These are phyloP conservation scores for Paecilomyces niveus DNA, from an alignment of 2,329 filamentous ascomycete genomes.

Conservation along the genomic window DNA sequence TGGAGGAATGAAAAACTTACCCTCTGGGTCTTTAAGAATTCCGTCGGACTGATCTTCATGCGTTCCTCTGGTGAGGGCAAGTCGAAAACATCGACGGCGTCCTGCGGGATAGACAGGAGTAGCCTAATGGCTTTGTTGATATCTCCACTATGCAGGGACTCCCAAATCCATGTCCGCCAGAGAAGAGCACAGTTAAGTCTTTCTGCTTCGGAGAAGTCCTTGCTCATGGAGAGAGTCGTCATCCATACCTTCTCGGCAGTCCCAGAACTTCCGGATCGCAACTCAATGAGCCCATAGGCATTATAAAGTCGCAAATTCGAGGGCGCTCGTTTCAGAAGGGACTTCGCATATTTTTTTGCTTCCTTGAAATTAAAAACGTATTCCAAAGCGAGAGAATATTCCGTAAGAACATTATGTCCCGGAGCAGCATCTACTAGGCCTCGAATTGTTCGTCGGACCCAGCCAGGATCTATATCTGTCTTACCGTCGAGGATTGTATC, in stretches of 20 bases:
- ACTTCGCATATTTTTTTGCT: slow-evolving; percentile 65
- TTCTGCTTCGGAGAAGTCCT: slow-evolving; percentile 28
- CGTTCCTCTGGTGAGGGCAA: slow-evolving; percentile 12
- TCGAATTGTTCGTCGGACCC: slow-evolving; percentile 49
- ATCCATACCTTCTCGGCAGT: slow-evolving; percentile 59
- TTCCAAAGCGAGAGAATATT: slow-evolving; percentile 65
- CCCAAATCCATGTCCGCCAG: slow-evolving; percentile 61
- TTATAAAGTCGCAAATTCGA: slow-evolving; percentile 66
- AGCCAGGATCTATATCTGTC: slow-evolving; percentile 35
- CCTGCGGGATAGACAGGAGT: slow-evolving; percentile 34
- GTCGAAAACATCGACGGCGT: slow-evolving; percentile 23
- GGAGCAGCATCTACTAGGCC: slow-evolving; percentile 45
- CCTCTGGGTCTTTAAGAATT: slow-evolving; percentile 30
- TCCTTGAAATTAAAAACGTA: slow-evolving; percentile 46
- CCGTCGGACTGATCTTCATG: slow-evolving; percentile 20
- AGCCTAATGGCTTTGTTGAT: slow-evolving; percentile 28
- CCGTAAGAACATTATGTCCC: slow-evolving; percentile 50
- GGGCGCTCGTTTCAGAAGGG: slow-evolving; percentile 61
- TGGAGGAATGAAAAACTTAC: slow-evolving; percentile 33
- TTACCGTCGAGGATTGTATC: slow-evolving; percentile 16
- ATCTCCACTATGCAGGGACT: slow-evolving; percentile 48
- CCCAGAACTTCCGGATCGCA: slow-evolving; percentile 48
- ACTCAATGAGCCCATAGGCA: slow-evolving; percentile 69
- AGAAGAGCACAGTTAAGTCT: slow-evolving; percentile 39
- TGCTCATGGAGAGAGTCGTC: slow-evolving; percentile 57